These are phyloP conservation scores for Cercophora samala DNA, from an alignment of 495 filamentous ascomycete genomes.

Conservation along the genomic window DNA sequence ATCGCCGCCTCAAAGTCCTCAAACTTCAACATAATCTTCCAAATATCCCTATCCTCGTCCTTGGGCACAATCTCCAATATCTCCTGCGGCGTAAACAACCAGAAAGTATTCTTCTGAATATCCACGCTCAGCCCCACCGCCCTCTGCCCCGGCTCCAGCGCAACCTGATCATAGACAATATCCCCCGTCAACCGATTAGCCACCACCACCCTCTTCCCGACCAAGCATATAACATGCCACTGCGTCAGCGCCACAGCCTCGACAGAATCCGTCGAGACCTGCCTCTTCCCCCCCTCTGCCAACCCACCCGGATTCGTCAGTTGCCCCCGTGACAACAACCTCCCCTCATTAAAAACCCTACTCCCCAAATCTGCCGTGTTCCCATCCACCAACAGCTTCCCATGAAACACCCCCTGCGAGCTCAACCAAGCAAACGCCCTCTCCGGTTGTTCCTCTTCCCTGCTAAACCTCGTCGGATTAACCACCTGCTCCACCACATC, in stretches of 20 bases:
- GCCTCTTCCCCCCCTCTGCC: slow-evolving; percentile 59
- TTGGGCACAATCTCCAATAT: slow-evolving; percentile 90
- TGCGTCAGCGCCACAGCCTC: slow-evolving; percentile 82
- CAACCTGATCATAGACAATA: slow-evolving; percentile 78
- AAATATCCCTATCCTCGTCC: slow-evolving; percentile 89
- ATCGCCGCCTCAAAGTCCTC: slow-evolving; percentile 86
- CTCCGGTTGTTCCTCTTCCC: slow-evolving; percentile 49
- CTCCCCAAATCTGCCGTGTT: slow-evolving; percentile 57
- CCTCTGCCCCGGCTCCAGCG: slow-evolving; percentile 76
- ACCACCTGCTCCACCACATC: slow-evolving; percentile 54
- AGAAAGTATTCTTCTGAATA: slow-evolving; percentile 89
- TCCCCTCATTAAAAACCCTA: slow-evolving; percentile 65
- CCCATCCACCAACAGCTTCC: slow-evolving; percentile 56
- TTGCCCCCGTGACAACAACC: slow-evolving; percentile 67
- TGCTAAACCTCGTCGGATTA: slow-evolving; percentile 15
- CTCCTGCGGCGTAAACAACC: slow-evolving; percentile 85
- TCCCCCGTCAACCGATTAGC: slow-evolving; percentile 81
- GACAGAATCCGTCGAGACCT: slow-evolving; percentile 64
- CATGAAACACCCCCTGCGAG: slow-evolving; percentile 82
- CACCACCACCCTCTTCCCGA: slow-evolving; percentile 76
- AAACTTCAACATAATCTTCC: slow-evolving; percentile 81
- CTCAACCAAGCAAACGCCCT: slow-evolving; percentile 88
- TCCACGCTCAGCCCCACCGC: slow-evolving; percentile 81
- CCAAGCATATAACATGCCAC: slow-evolving; percentile 85
- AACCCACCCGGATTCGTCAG: slow-evolving; percentile 59